Evolutionary conservation across 2,329 filamentous ascomycete species (phyloP).

Genomic region (Ceratocystis smalleyi): DNA sequence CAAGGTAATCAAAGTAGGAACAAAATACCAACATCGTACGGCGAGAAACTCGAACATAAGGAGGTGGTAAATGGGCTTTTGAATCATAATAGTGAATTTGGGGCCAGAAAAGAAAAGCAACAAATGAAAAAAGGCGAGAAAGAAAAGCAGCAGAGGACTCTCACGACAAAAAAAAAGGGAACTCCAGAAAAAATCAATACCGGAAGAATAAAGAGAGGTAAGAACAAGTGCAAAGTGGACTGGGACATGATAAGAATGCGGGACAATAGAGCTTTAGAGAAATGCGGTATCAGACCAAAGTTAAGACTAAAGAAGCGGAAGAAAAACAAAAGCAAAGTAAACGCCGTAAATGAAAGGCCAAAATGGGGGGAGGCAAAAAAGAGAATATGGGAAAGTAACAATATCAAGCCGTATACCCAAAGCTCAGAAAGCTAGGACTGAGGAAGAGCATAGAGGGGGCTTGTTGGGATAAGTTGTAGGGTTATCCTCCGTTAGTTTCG

Average conservation of each 20-base stretch:
- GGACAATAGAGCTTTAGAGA: background rate
- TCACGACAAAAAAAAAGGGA: conserved; percentile 3
- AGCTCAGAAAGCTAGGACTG: background rate
- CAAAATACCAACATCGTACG: background rate
- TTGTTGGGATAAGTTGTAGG: background rate
- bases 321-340: conserved; percentile 9
- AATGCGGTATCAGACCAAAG: conserved; percentile 7
- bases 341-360: background rate
- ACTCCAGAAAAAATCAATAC: background rate
- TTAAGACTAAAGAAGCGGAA: conserved; percentile 8
- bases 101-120: background rate
- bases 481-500: background rate
- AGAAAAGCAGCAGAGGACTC: background rate
- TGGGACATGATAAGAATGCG: background rate
- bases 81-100: background rate
- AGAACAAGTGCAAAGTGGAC: conserved; percentile 5
- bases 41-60: background rate
- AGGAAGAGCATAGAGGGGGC: background rate
- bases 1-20: background rate
- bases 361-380: background rate
- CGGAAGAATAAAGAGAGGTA: background rate
- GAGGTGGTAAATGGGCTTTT: background rate
- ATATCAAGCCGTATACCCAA: background rate
- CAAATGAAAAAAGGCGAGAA: background rate
- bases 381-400: background rate